Percentiles rank a stretch among this genome's conserved stretches.
Conservation (phyloP, 768 basidiomycete species). For the Leucocoprinus birnbaumii region DNA sequence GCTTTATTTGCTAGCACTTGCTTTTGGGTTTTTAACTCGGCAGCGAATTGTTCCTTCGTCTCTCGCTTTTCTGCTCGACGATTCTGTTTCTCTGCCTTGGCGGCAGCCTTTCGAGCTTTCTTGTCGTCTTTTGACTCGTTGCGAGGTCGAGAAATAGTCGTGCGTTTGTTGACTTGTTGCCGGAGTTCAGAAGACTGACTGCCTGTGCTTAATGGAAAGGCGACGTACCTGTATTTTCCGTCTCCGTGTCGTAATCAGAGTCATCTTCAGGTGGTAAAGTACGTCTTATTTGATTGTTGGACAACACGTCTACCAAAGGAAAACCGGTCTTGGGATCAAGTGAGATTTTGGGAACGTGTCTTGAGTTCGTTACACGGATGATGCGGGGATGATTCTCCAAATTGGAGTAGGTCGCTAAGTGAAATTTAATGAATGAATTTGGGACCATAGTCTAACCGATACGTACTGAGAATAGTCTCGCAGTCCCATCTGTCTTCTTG, state of each 20-base stretch:
- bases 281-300: slow-evolving; percentile 3
- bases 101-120: slow-evolving; percentile 65
- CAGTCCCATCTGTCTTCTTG: slow-evolving; percentile 90
- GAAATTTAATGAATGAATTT: slow-evolving; percentile 7
- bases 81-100: slow-evolving; percentile 62
- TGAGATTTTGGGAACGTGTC: slow-evolving; percentile 57
- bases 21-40: slow-evolving; percentile 62
- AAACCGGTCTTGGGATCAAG: slow-evolving; percentile 79
- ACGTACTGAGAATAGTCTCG: slow-evolving; percentile 90
- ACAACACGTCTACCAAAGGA: slow-evolving; percentile 42
- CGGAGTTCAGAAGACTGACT: neutral
- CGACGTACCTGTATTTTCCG: slow-evolving; percentile 21
- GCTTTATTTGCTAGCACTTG: slow-evolving; percentile 45
- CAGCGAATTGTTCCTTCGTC: slow-evolving; percentile 58
- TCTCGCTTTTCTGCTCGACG: slow-evolving; percentile 68
- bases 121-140: slow-evolving; percentile 78
- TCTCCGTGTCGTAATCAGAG: slow-evolving; percentile 18
- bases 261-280: slow-evolving; percentile 7
- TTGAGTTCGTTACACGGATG: slow-evolving; percentile 63
- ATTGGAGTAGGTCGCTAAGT: slow-evolving; percentile 92
- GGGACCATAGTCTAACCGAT: neutral
- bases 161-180: slow-evolving; percentile 18
- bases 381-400: slow-evolving; percentile 94
- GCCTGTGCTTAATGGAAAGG: neutral
- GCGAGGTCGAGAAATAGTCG: slow-evolving; percentile 57